Base-by-base conservation (phyloP, 1,284 basidiomycete genomes). In the Coniferiporia weirii region DNA sequence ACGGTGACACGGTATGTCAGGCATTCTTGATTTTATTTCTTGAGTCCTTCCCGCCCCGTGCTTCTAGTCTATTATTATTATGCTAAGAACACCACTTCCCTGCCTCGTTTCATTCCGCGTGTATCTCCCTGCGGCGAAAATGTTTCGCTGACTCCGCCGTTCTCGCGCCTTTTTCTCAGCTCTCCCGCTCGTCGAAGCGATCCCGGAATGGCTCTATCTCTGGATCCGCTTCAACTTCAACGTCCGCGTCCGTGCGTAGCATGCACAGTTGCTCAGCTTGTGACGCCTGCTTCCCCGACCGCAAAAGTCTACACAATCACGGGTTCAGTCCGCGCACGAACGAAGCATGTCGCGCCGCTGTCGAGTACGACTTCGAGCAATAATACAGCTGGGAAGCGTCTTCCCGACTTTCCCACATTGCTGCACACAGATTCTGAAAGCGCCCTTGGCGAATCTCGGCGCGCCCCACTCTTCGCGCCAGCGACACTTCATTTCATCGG, bases 281-380 rank as follows among this genome's bases (percentile, higher is more conserved):
- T 68, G 87, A 89, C 67, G 75, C 80, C 17, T 78, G 74, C 63
- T 89, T 89, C 69, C 69, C 78, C 52, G 79, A 83, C 10, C 75
- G 70, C 34, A 77, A 82, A 54, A 73, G 76, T 65, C 77, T 89
- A 3, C 76, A 76, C 56, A 78, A 78, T 61, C 87, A 89, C 66
- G 86, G 81, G 20, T 72, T 68, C 45, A 74, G 76, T 48, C 73
- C 76, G 10, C 70, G 75, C 52, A 74, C 76, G 32, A 80, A 79
- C 66, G 85, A 88, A 66, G 87, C 87, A 7, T 89, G 87, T 68
- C 80, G 79, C 61, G 78, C 78, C 56, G 87, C 87, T 22, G 86
- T 89, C 64, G 80, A 83, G 64, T 89, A 89, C 70, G 80, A 80
- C 38, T 81, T 87, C 63, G 87, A 89, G 68, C 81, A 70, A 77